Base-by-base conservation (phyloP, 2,329 filamentous ascomycete genomes). In the Aureobasidium uvarum region DNA sequence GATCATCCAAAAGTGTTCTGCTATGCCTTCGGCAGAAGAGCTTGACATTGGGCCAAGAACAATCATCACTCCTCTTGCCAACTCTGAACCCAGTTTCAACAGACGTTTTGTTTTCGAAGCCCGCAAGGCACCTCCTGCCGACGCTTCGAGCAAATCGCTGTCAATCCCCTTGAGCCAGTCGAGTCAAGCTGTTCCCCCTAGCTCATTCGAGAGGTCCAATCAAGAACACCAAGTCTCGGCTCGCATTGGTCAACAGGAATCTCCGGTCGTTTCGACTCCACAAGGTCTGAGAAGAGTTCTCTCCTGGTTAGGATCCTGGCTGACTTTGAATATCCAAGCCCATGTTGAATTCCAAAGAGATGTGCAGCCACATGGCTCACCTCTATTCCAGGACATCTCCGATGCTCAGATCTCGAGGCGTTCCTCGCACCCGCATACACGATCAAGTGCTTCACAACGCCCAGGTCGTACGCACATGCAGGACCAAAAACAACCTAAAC, bases 301-400 rank as follows among this genome's bases (percentile, higher is more conserved):
- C 23, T 20, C 59, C 23, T 62, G 59, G 59, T 43, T 52, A 36
- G 16, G 36, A 23, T 52, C 46, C 36, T 52, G 46, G 59, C 59
- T 62, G 59, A 62, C 59, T 14, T 43, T 62, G 18, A 62, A 62
- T 6, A 11, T 62, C 5, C 10, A 62, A 62, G 59, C 59, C 5
- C 36, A 46, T 5, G 14, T 8, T 16, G 58, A 50, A 13, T 36
- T 20, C 28, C 25, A 23, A 13, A 28, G 14, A 23, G 41, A 45
- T 16, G 25, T 25, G 39, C 55, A 59, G 13, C 25, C 54, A 33
- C 23, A 1, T 5, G 23, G 23, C 23, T 59, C 55, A 46, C 28
- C 18, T 28, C 31, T 28, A 6, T 25, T 39, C 13, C 58, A 62
- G 33, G 39, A 28, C 20, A n/a, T 14, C 20, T 11, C 55, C 14